These are phyloP conservation scores for Raphanus sativus DNA, from an alignment of 345 rosid genomes.

Conservation along the genomic window DNA sequence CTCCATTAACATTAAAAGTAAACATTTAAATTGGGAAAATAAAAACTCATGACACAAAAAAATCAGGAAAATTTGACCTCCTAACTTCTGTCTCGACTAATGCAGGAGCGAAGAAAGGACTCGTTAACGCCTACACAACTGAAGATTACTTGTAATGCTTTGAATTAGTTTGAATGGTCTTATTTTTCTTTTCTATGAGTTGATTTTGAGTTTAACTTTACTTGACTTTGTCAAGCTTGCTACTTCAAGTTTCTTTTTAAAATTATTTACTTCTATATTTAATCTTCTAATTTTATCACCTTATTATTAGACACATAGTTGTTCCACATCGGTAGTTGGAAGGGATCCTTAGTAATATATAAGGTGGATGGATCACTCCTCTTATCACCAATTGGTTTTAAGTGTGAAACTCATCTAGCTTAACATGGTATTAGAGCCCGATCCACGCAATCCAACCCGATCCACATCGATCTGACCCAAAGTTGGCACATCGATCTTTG, in stretches of 20 bases:
- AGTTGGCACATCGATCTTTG: no score
- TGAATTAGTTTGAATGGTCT: not conserved
- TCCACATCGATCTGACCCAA: no score
- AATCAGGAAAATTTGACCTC: not conserved
- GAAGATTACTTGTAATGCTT: not conserved
- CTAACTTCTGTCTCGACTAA: not conserved
- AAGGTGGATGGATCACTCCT: no score
- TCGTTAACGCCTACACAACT: no score
- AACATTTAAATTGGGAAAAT: not conserved
- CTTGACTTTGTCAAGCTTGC: not conserved
- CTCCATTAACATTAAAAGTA: not conserved
- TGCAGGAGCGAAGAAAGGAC: no score
- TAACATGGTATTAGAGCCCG: no score
- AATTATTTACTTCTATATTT: not conserved
- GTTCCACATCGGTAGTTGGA: no score
- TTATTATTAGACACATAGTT: not conserved
- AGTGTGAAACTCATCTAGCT: no score
- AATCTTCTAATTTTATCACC: not conserved
- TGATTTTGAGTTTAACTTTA: not conserved
- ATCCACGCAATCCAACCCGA: no score
- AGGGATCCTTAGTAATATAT: no score
- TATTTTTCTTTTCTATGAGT: not conserved
- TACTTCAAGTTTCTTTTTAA: not conserved
- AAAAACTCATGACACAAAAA: not conserved
- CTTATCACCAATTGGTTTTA: no score